Conservation (phyloP, 495 filamentous ascomycete species). For the Aspergillus leporis region DNA sequence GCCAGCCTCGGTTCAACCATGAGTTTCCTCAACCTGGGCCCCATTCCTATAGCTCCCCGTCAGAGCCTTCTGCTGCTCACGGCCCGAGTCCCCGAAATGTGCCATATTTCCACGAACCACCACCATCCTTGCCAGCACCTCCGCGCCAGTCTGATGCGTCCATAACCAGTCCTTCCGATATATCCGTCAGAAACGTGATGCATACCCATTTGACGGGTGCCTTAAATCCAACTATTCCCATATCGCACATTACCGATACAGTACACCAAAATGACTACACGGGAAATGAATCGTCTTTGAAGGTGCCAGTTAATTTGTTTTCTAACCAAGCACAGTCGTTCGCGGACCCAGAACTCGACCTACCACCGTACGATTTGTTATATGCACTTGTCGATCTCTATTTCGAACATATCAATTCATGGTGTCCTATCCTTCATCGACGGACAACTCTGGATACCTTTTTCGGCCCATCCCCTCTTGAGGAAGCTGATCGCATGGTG, state of each 20-base stretch:
- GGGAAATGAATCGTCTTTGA: conserved; percentile 48
- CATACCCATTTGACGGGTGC: conserved; percentile 26
- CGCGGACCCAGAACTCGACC: conserved; percentile 65
- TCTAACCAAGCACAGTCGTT: conserved; percentile 45
- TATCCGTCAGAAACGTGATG: conserved; percentile 32
- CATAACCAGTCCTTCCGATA: conserved; percentile 40
- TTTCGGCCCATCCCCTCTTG: conserved; percentile 73
- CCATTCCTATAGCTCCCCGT: conserved; percentile 44
- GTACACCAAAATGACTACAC: conserved; percentile 34
- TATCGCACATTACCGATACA: conserved; percentile 26
- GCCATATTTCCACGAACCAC: conserved; percentile 41
- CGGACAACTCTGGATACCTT: conserved; percentile 75
- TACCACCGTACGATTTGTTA: conserved; percentile 82
- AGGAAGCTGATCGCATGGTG: conserved; percentile 79
- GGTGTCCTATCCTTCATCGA: conserved; percentile 86
- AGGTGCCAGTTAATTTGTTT: conserved; percentile 42
- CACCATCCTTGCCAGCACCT: conserved; percentile 26
- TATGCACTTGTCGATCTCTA: conserved; percentile 82
- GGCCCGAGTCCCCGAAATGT: conserved; percentile 38
- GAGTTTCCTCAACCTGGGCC: conserved; percentile 29
- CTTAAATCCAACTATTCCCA: conserved; percentile 21
- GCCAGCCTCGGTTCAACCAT: conserved; percentile 24
- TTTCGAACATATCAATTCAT: conserved; percentile 88
- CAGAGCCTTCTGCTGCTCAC: conserved; percentile 41
- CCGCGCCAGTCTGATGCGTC: conserved; percentile 33